Base-by-base conservation (phyloP, 192 early-diverging fungal genomes). In the Backusella tarrabulga region DNA sequence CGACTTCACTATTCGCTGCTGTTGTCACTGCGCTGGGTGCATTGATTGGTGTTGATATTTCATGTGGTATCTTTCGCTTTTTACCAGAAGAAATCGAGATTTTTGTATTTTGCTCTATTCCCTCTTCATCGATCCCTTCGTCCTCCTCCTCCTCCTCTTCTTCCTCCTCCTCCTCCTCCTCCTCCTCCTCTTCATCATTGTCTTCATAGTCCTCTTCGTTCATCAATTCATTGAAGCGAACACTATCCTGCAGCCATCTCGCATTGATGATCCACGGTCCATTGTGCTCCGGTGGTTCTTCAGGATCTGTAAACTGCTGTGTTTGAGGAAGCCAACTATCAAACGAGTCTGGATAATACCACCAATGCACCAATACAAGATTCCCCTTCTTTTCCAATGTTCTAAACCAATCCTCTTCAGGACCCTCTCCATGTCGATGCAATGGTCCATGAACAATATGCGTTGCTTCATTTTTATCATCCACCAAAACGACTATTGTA, bases 151-250 rank as follows among this genome's bases (percentile, higher is more conserved):
- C 52, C 19, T 46, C 73, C 6, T 69, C 66, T 0, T 66, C 73
- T 7, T n/a, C 34, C 23, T 75, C 72, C 9, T 71, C 63, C 0
- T 72, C 77, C 17, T 71, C 69, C 1, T 71, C 76, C 14, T 76
- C 75, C 3, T 35, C 41, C 0, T 50, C 75, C 0, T 70, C 75
- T 19, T 71, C 69, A 12, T 71, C 70, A 4, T 71, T 56, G 21
- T 77, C 76, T 79, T 95, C 94, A 75, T 95, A 97, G 75, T 97
- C 95, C 79, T 95, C 93, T 77, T 94, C 94, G 73, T 93, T 94
- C 87, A 93, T 91, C 91, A 93, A 92, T 79, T 97, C 94, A 82
- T 92, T 91, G 74, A 89, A 93, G 26, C 82, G 81, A 35, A 80
- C 75, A 81, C 92, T 95, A 74, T 95, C 95, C 19, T 88, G 83